Percentiles rank a stretch among this genome's conserved stretches.
Evolutionary conservation across 1,139 yeast species (phyloP).

Genomic region (Hyphopichia burtonii): DNA sequence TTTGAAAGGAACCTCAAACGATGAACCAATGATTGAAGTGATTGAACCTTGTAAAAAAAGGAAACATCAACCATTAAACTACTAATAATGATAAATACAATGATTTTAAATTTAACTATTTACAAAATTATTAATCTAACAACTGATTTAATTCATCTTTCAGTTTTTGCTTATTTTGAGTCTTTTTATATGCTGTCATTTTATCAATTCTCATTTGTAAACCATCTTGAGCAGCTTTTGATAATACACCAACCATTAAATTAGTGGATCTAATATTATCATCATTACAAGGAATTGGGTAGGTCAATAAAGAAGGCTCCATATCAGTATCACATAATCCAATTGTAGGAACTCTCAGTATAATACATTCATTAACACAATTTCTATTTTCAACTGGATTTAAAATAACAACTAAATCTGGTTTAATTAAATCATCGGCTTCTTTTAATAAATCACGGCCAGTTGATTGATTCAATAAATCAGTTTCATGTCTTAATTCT

Average conservation of each 20-base stretch:
- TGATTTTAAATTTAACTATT: not conserved
- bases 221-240: conserved; percentile 84
- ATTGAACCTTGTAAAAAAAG: not conserved
- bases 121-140: not conserved
- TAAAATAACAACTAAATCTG: conserved; percentile 82
- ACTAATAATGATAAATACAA: not conserved
- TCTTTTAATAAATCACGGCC: conserved; percentile 51
- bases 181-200: not conserved
- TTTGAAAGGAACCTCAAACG: not conserved
- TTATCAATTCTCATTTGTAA: conserved; percentile 43
- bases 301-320: conserved; percentile 86
- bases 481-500: conserved; percentile 48
- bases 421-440: conserved; percentile 60
- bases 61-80: not conserved
- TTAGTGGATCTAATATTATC: conserved; percentile 84
- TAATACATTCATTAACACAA: conserved; percentile 78
- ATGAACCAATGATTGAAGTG: not conserved
- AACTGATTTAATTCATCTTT: not conserved
- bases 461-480: conserved; percentile 48
- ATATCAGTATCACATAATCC: conserved; percentile 93
- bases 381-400: conserved; percentile 88
- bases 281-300: conserved; percentile 95
- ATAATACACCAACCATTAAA: conserved; percentile 76
- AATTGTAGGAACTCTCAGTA: conserved; percentile 84
- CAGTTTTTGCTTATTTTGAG: not conserved